phyloP scores from a whole-genome alignment of 768 basidiomycete species.

The Trichaptum fuscoviolaceum region DNA sequence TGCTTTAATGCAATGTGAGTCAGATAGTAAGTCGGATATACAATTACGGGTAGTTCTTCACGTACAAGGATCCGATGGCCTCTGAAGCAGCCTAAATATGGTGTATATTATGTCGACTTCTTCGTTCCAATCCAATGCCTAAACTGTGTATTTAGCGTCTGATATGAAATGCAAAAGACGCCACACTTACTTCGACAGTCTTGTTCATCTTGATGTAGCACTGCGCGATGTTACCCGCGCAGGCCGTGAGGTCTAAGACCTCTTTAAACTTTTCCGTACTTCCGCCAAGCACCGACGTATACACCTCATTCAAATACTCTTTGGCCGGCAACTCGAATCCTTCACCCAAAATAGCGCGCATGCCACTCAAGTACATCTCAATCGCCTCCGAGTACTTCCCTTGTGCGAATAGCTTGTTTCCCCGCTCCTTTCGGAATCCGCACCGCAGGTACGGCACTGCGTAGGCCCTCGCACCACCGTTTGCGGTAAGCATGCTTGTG shows the following conservation, averaged over 20 bases:
- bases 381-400: not conserved
- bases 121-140: conserved; percentile 28
- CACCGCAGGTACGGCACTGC: not conserved
- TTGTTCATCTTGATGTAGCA: not conserved
- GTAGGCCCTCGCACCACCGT: not conserved
- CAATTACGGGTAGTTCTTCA: conserved; percentile 10
- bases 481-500: not conserved
- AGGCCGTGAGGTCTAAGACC: not conserved
- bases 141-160: not conserved
- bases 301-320: not conserved
- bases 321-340: not conserved
- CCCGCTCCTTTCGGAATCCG: not conserved
- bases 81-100: conserved; percentile 15
- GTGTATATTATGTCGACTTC: conserved; percentile 24
- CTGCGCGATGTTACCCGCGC: not conserved
- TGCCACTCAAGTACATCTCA: not conserved
- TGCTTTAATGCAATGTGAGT: conserved; percentile 9
- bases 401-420: not conserved
- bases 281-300: not conserved
- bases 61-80: conserved; percentile 11
- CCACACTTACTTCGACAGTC: not conserved
- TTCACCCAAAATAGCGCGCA: not conserved
- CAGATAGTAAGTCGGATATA: no score
- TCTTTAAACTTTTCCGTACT: not conserved
- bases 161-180: no score